phyloP scores from a whole-genome alignment of 2,329 filamentous ascomycete species.

The Trichoderma arundinaceum region DNA sequence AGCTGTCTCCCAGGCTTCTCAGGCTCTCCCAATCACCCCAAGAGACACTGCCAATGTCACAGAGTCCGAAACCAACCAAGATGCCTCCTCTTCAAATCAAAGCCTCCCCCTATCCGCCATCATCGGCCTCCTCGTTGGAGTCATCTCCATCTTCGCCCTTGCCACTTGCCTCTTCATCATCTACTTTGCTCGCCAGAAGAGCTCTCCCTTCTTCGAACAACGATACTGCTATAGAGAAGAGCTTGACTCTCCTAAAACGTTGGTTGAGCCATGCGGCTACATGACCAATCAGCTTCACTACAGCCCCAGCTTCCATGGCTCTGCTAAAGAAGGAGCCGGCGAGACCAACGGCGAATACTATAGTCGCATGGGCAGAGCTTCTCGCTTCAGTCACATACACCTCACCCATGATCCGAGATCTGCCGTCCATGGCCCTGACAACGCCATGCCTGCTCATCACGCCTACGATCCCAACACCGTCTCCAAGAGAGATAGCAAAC shows the following conservation, averaged over 20 bases:
- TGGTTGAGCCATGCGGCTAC: constrained; percentile 37
- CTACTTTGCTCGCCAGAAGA: constrained; percentile 54
- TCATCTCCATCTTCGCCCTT: constrained; percentile 50
- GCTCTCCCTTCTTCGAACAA: constrained; percentile 37
- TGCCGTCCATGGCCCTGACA: constrained; percentile 35
- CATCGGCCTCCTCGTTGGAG: constrained; percentile 58
- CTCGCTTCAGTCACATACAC: constrained; percentile 32
- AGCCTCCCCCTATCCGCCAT: constrained; percentile 56
- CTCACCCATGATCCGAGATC: constrained; percentile 42
- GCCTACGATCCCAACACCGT: constrained; percentile 47
- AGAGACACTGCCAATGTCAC: constrained; percentile 49
- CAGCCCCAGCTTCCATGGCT: neutral
- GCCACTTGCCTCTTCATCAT: constrained; percentile 52
- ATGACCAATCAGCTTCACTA: constrained; percentile 38
- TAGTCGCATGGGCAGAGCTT: constrained; percentile 45
- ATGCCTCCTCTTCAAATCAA: constrained; percentile 37
- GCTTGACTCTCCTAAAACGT: constrained; percentile 35
- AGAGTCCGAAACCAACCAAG: constrained; percentile 38
- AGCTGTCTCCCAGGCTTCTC: constrained; percentile 37
- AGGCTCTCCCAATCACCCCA: neutral
- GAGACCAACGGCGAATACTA: constrained; percentile 50
- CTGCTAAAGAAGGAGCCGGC: constrained; percentile 35
- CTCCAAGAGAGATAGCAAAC: constrained; percentile 7
- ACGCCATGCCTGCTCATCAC: constrained; percentile 53
- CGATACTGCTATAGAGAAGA: constrained; percentile 32